Conservation (phyloP, 176 grass and related monocot genomes). For the Carex cristatella region DNA sequence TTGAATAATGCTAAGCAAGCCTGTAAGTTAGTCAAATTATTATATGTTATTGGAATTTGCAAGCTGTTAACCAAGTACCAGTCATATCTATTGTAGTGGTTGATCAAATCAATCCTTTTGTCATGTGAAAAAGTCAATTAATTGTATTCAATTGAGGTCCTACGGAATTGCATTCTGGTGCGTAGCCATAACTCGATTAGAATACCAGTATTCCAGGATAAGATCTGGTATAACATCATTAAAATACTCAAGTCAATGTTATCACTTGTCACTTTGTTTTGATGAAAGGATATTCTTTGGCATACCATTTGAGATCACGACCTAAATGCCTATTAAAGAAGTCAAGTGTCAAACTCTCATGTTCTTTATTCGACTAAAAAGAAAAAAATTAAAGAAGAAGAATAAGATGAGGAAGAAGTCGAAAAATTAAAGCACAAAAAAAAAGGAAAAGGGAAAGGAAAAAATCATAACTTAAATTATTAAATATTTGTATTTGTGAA, state of each 20-base stretch:
- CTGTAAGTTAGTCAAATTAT: neutral
- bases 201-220: neutral
- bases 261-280: neutral
- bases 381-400: neutral
- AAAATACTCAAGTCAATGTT: neutral
- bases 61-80: constrained; percentile 1
- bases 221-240: neutral
- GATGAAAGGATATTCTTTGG: neutral
- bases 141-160: neutral
- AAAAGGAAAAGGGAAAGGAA: neutral
- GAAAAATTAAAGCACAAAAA: neutral
- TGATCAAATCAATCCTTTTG: neutral
- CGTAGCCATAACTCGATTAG: neutral
- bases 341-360: neutral
- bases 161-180: neutral
- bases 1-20: neutral
- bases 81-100: neutral
- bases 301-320: neutral
- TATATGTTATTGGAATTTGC: neutral
- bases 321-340: neutral
- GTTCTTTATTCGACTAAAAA: neutral
- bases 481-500: neutral
- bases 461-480: neutral
- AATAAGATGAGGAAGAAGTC: neutral
- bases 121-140: neutral